Evolutionary conservation across 805 yeast species (phyloP).

Genomic region (Candida coleopterorum): DNA sequence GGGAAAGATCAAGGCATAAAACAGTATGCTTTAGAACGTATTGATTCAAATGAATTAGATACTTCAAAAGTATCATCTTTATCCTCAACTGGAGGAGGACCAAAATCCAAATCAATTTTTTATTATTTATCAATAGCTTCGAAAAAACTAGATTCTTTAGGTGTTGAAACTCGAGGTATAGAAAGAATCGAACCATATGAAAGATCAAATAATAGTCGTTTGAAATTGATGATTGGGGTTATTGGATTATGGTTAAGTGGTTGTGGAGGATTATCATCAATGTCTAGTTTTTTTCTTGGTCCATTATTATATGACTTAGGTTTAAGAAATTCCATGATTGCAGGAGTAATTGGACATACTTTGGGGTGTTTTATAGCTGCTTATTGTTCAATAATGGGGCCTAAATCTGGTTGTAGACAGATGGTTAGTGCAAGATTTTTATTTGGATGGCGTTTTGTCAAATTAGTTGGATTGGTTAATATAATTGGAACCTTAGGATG

Average conservation of each 20-base stretch:
- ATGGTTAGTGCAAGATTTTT: conserved; percentile 78
- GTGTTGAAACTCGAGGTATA: conserved; percentile 76
- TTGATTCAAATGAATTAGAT: too few relatives aligned
- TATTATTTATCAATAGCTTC: conserved; percentile 11
- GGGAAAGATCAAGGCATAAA: too few relatives aligned
- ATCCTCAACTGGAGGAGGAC: too few relatives aligned
- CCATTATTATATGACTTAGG: conserved; percentile 68
- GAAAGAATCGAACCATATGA: conserved; percentile 69
- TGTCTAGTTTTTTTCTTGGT: conserved; percentile 78
- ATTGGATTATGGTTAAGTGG: conserved; percentile 81
- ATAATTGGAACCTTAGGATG: conserved; percentile 83
- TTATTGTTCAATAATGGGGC: conserved; percentile 83
- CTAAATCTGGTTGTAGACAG: conserved; percentile 84
- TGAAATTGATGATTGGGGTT: conserved; percentile 39
- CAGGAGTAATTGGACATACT: conserved; percentile 59
- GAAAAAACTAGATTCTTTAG: conserved; percentile 41
- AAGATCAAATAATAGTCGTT: conserved; percentile 40
- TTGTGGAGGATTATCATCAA: conserved; percentile 82
- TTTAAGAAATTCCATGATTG: conserved; percentile 55
- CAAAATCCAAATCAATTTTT: conserved; percentile 7
- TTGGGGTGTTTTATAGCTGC: conserved; percentile 77
- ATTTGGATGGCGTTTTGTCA: conserved; percentile 84
- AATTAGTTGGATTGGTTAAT: conserved; percentile 65
- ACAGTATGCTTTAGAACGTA: too few relatives aligned
- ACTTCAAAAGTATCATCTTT: too few relatives aligned